Percentiles rank a stretch among this genome's conserved stretches.
phyloP scores from a whole-genome alignment of 208 protist genomes.

The Trypanosoma theileri region DNA sequence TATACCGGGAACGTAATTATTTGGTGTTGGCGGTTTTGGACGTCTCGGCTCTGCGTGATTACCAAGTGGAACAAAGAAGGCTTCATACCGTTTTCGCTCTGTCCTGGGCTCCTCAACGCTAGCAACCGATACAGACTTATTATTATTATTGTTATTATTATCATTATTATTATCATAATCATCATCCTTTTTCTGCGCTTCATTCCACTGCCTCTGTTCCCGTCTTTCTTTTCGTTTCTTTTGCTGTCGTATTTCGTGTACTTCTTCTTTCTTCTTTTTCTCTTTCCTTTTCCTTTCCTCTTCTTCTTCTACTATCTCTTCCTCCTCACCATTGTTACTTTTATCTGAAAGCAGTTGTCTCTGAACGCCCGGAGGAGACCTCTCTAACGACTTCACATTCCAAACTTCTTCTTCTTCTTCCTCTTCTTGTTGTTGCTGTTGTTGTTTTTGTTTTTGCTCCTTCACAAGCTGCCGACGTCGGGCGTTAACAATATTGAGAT shows the following conservation, averaged over 20 bases:
- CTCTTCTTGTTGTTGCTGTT: not conserved
- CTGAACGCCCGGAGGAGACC: not conserved
- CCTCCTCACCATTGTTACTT: not conserved
- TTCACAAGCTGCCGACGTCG: not conserved
- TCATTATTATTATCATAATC: not conserved
- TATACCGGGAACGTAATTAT: constrained; percentile 58
- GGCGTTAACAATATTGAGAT: constrained; percentile 10
- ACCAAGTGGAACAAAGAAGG: constrained; percentile 72
- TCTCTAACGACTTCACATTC: not conserved
- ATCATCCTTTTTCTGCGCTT: not conserved
- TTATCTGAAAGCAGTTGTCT: not conserved
- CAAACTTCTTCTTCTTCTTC: not conserved
- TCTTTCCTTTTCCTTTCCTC: too few species aligned
- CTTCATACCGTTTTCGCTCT: constrained; percentile 50
- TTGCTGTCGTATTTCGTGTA: too few species aligned
- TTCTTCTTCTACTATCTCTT: not conserved
- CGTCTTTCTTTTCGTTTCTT: too few species aligned
- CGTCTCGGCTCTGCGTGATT: constrained; percentile 46
- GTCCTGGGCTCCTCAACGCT: constrained; percentile 58
- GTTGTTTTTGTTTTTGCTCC: not conserved
- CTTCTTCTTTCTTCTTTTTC: too few species aligned
- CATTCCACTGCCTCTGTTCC: too few species aligned
- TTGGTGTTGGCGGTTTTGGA: constrained; percentile 73
- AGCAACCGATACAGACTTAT: not conserved
- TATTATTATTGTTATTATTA: not conserved